These are phyloP conservation scores for Pseudocercospora musae DNA, from an alignment of 2,329 filamentous ascomycete species.

Conservation along the genomic window DNA sequence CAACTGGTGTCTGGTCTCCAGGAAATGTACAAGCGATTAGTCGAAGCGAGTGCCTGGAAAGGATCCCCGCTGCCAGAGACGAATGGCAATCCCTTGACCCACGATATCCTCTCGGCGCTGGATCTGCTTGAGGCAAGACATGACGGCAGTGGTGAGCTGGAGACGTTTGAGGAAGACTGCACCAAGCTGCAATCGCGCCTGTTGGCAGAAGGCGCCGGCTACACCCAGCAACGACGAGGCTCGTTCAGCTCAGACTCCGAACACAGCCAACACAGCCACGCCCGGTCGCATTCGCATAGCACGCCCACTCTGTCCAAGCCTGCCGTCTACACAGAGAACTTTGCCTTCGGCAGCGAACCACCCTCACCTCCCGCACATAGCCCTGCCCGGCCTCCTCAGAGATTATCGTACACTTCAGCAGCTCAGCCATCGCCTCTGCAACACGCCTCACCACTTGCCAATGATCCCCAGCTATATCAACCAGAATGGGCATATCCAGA, in stretches of 20 bases:
- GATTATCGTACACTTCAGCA: slow-evolving; percentile 11
- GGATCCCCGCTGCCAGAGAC: slow-evolving; percentile 52
- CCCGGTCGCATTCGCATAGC: slow-evolving; percentile 31
- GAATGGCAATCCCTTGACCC: slow-evolving; percentile 58
- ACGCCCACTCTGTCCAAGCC: slow-evolving; percentile 37
- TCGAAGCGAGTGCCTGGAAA: slow-evolving; percentile 54
- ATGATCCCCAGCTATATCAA: slow-evolving; percentile 33
- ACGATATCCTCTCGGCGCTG: slow-evolving; percentile 60
- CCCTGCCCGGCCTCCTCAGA: slow-evolving; percentile 18
- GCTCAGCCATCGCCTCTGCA: slow-evolving; percentile 26
- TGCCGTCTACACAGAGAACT: slow-evolving; percentile 14
- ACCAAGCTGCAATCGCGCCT: slow-evolving; percentile 54
- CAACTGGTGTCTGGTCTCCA: slow-evolving; percentile 61
- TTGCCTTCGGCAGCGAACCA: slow-evolving; percentile 30
- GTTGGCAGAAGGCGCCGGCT: slow-evolving; percentile 51
- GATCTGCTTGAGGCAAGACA: slow-evolving; percentile 54
- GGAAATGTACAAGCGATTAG: slow-evolving; percentile 56
- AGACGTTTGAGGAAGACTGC: slow-evolving; percentile 58
- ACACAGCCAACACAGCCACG: slow-evolving; percentile 44
- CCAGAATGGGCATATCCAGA: slow-evolving; percentile 29
- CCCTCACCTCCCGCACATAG: slow-evolving; percentile 26
- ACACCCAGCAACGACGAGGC: slow-evolving; percentile 46
- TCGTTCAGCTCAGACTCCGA: slow-evolving; percentile 59
- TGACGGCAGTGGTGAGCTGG: slow-evolving; percentile 45
- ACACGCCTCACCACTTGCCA: slow-evolving; percentile 23